These are phyloP conservation scores for Acorus calamus DNA, from an alignment of 106 monocot genomes.

Conservation along the genomic window DNA sequence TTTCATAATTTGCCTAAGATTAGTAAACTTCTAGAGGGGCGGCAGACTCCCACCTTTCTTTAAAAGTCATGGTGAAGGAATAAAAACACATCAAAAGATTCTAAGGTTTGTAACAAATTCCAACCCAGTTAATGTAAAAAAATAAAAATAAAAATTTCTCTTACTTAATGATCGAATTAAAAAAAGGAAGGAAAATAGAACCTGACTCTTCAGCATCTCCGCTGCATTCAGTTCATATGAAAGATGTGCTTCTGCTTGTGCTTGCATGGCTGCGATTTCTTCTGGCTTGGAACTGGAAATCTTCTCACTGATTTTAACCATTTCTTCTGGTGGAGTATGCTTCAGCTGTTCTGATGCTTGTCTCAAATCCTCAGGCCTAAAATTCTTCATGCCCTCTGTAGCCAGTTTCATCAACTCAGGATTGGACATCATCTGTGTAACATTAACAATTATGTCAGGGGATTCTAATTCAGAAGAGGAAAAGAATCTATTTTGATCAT, in stretches of 20 bases:
- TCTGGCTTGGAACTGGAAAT: conserved; percentile 74
- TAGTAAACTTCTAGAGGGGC: too few species aligned
- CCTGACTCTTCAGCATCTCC: conserved; percentile 82
- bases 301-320: conserved; percentile 66
- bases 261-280: conserved; percentile 76
- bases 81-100: too few species aligned
- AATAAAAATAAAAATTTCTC: neutral
- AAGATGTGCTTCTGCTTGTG: conserved; percentile 57
- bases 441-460: neutral
- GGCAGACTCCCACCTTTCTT: too few species aligned
- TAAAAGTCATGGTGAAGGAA: too few species aligned
- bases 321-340: conserved; percentile 66
- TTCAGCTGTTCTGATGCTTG: conserved; percentile 79
- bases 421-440: conserved; percentile 87
- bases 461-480: too few species aligned
- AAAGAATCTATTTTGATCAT: too few species aligned
- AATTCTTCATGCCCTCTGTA: conserved; percentile 79
- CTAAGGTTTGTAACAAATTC: too few species aligned
- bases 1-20: too few species aligned
- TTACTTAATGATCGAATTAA: neutral
- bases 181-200: conserved; percentile 8
- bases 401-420: conserved; percentile 77
- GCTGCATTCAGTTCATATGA: conserved; percentile 67
- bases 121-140: neutral
- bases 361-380: conserved; percentile 69